phyloP scores from a whole-genome alignment of 495 filamentous ascomycete genomes.

The Massariosphaeria phaeospora region DNA sequence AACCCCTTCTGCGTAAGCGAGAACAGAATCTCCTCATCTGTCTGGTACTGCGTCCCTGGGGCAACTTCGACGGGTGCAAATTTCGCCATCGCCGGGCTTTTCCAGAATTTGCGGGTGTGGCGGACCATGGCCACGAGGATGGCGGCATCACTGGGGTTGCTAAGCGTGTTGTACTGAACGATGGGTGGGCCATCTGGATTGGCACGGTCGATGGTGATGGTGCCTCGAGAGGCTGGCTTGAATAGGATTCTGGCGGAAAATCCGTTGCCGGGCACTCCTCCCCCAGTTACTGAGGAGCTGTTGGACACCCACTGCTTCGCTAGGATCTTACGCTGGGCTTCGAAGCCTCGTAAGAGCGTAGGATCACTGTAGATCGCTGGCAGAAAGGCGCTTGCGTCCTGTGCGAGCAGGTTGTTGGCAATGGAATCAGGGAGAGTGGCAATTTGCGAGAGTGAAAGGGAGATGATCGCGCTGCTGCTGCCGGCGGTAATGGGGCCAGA shows the following conservation, averaged over 20 bases:
- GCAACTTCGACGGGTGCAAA: slow-evolving; percentile 1
- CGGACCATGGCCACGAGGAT: slow-evolving; percentile 15
- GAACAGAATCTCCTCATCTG: slow-evolving; percentile 8
- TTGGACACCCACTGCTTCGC: not conserved
- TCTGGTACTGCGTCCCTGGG: not conserved
- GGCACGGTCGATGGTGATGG: slow-evolving; percentile 16
- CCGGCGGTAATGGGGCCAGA: not conserved
- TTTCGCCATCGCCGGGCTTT: not conserved
- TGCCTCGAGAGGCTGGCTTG: slow-evolving; percentile 33
- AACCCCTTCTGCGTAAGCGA: not conserved
- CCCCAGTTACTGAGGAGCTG: not conserved
- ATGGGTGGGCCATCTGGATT: slow-evolving; percentile 4
- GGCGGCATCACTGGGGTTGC: slow-evolving; percentile 27
- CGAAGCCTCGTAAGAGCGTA: not conserved
- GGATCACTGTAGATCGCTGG: not conserved
- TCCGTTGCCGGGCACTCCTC: not conserved
- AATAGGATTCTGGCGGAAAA: slow-evolving; percentile 9
- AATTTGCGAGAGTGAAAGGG: not conserved
- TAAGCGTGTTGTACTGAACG: slow-evolving; percentile 24
- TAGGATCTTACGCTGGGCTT: not conserved
- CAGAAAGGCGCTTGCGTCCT: not conserved
- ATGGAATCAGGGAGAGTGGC: not conserved
- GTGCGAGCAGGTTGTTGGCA: not conserved
- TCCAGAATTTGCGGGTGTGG: not conserved
- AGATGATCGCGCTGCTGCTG: not conserved